Evolutionary conservation across 305 asterid genomes (phyloP).

Genomic region (Fraxinus nigra): DNA sequence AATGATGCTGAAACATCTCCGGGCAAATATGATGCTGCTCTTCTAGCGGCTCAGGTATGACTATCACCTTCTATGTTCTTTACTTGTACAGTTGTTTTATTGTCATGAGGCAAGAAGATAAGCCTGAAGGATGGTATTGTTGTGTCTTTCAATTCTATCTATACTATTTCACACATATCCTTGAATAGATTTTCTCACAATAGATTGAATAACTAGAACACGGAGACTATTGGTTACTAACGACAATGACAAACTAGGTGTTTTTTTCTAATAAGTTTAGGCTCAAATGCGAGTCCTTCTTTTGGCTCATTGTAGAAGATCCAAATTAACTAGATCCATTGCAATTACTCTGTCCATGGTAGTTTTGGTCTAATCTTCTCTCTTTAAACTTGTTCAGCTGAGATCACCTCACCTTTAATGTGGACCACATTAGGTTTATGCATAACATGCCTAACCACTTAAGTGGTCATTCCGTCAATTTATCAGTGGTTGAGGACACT

Average conservation of each 20-base stretch:
- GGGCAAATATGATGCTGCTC: slow-evolving; percentile 69
- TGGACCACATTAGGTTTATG: not conserved
- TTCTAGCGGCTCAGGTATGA: slow-evolving; percentile 69
- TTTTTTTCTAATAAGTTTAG: not conserved
- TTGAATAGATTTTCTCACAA: not conserved
- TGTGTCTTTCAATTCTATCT: not conserved
- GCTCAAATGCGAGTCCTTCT: not conserved
- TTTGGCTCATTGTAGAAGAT: not conserved
- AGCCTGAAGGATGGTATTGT: not conserved
- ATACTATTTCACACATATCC: not conserved
- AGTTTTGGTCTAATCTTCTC: not conserved
- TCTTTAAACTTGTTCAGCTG: not conserved
- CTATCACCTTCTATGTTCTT: slow-evolving; percentile 10
- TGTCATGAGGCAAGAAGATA: slow-evolving; percentile 10
- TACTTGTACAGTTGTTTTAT: slow-evolving; percentile 14
- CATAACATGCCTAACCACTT: not conserved
- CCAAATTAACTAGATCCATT: not conserved
- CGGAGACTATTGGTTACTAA: not conserved
- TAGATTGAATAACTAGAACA: not conserved
- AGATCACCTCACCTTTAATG: not conserved
- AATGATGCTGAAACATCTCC: slow-evolving; percentile 76
- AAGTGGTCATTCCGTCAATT: not conserved
- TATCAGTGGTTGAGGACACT: not conserved
- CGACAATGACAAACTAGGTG: not conserved
- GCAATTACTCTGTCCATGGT: not conserved